phyloP scores from a whole-genome alignment of 768 basidiomycete species.

The Flagelloscypha sp. region DNA sequence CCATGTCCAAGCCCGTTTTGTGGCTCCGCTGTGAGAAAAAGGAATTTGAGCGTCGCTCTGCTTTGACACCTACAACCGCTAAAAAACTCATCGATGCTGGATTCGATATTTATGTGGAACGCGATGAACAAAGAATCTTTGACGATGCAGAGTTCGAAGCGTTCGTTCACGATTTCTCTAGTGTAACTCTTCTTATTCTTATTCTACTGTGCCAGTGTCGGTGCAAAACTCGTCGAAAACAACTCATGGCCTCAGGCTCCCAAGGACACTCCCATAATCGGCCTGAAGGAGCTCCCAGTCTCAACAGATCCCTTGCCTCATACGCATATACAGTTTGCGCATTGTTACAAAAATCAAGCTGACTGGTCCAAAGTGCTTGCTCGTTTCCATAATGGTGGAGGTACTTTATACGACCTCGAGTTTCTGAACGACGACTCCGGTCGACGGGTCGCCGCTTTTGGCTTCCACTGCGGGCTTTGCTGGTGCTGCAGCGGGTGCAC shows the following conservation, averaged over 20 bases:
- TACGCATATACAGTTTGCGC: constrained; percentile 96
- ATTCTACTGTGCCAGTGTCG: constrained; percentile 49
- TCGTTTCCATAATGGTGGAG: constrained; percentile 77
- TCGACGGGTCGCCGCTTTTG: constrained; percentile 94
- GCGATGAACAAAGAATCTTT: constrained; percentile 91
- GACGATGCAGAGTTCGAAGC: constrained; percentile 86
- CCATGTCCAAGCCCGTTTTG: constrained; percentile 49
- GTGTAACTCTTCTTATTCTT: constrained; percentile 6
- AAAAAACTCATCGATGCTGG: constrained; percentile 83
- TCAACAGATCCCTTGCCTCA: constrained; percentile 81
- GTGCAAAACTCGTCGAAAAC: constrained; percentile 80
- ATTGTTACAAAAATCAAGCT: constrained; percentile 93
- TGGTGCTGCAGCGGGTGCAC: constrained; percentile 87
- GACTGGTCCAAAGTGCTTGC: constrained; percentile 85
- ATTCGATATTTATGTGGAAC: constrained; percentile 86
- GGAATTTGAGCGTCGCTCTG: constrained; percentile 85
- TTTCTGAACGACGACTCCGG: constrained; percentile 82
- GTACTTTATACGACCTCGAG: constrained; percentile 90
- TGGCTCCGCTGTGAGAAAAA: constrained; percentile 99
- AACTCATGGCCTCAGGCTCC: constrained; percentile 88
- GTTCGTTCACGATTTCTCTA: constrained; percentile 42
- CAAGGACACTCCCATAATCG: constrained; percentile 69
- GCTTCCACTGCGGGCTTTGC: constrained; percentile 96
- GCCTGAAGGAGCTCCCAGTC: constrained; percentile 89
- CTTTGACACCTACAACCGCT: constrained; percentile 86